Evolutionary conservation across 345 rosid species (phyloP).

Genomic region (Lepidium didymum): DNA sequence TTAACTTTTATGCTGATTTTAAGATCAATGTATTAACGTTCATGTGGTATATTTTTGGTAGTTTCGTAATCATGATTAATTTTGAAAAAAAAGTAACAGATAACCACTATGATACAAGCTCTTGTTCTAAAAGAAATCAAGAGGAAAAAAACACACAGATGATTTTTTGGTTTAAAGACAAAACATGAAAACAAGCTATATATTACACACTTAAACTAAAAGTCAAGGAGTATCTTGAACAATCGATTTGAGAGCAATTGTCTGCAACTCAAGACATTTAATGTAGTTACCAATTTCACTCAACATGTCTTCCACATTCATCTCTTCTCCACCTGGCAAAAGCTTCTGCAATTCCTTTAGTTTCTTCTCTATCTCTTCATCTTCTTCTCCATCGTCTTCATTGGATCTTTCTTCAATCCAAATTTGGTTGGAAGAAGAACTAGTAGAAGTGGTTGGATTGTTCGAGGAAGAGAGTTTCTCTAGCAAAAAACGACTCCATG

Average conservation of each 20-base stretch:
- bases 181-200: slow-evolving; percentile 5
- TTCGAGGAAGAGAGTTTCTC: slow-evolving; percentile 22
- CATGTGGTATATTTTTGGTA: neutral
- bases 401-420: neutral
- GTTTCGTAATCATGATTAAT: neutral
- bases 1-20: neutral
- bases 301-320: slow-evolving; percentile 35
- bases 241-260: slow-evolving; percentile 31
- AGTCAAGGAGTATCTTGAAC: slow-evolving; percentile 24
- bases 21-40: neutral
- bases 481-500: slow-evolving; percentile 42
- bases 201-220: slow-evolving; percentile 17
- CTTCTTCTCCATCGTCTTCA: slow-evolving; percentile 19
- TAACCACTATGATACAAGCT: neutral
- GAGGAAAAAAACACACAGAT: neutral
- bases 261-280: slow-evolving; percentile 42
- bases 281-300: slow-evolving; percentile 38
- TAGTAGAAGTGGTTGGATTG: neutral
- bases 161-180: neutral
- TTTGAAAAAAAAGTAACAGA: neutral
- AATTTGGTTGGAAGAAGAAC: slow-evolving; percentile 1
- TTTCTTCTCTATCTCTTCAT: slow-evolving; percentile 9
- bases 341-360: slow-evolving; percentile 26
- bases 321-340: slow-evolving; percentile 38
- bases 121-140: neutral